Evolutionary conservation across 352 stramenopile genomes (phyloP), one percentile per base, ranked within the genome.

Genomic region (Aphanomyces euteiches): DNA sequence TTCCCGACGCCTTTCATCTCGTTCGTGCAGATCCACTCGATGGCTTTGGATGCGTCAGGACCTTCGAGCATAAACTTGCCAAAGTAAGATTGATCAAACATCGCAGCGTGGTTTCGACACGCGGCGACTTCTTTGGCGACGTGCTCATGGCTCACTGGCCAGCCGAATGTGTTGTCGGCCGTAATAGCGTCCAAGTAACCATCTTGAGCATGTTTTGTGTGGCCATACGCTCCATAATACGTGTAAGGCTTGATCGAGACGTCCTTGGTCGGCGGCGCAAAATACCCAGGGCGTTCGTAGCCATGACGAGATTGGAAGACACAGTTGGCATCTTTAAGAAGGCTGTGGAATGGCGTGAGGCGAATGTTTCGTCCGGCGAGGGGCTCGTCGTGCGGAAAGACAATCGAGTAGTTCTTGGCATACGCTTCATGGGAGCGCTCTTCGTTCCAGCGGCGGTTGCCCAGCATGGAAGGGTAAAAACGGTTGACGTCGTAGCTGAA

Each of bases 81-180:
- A 72, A 79, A 79, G 53, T 77, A 79, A 5, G 57, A 72, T 60
- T 78, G 72, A 57, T 79, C 74, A 47, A 79, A 79, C 66, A 79
- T 53, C 34, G 68, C 74, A 15, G 75, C 74, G 13, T 40, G 40
- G 34, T 74, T 50, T 38, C 74, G 70, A 19, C 59, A 69, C 19
- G 74, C 74, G 28, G 60, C 41, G 50, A 56, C 75, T 66, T 79
- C 74, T 40, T 54, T 57, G 40, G 15, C 74, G 45, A 78, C 74
- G 39, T 58, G 39, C 0, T 36, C 58, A 40, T 75, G 58, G 59
- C 58, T 74, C 13, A 36, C 47, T 8, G 38, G 47, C 61, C 72
- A 75, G 15, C 67, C 68, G 63, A 78, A 78, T 28, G 69, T 77
- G 50, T 76, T 74, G 50, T 78, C 74, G 12, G 41, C 67, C 36